Base-by-base conservation (phyloP, 306 rosid genomes). In the Pachyrhizus erosus region DNA sequence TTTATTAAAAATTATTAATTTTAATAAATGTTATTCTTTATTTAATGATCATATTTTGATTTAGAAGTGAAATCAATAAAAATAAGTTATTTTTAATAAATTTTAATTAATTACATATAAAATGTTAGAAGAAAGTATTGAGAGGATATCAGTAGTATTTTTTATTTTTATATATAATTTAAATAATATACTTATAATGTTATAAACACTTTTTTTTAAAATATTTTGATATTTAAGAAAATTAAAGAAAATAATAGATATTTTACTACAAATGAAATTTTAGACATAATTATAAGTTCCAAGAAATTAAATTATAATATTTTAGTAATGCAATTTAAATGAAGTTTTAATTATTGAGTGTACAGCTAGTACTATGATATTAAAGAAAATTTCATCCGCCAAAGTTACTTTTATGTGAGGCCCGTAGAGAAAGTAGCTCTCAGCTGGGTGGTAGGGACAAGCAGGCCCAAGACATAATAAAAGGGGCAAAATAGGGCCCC, bases 391-490 rank as follows among this genome's bases (percentile, higher is more conserved):
- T 5, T 46, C 64, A 48, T 14, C 26, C 34, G 49, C n/a, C n/a
- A 78, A 23, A 9, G 68, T 71, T 40, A 58, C 61, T 33, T 14
- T 54, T 42, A 58, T 45, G 73, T 26, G 12, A 27, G 83, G 72
- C 78, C 78, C 78, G 58, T 57, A 43, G 45, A 60, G 70, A 71
- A 68, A 51, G 39, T 18, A 57, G 29, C 14, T 31, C 13, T 55
- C 5, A 60, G 70, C 24, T 70, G 62, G 51, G 52, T 68, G 51
- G 51, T 37, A 57, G 46, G 78, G 83, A 43, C 71, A 39, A 43
- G 84, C 45, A 61, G 79, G 78, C 79, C 83, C 78, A 71, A 27
- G 8, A 1, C 14, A 12, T 33, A 31, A 18, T 31, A 17, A 72
- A 61, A 5, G 23, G 73, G 37, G 1, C 29, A 18, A 58, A 21